Evolutionary conservation across 2,329 filamentous ascomycete species (phyloP).

Genomic region (Phialophora tarda): DNA sequence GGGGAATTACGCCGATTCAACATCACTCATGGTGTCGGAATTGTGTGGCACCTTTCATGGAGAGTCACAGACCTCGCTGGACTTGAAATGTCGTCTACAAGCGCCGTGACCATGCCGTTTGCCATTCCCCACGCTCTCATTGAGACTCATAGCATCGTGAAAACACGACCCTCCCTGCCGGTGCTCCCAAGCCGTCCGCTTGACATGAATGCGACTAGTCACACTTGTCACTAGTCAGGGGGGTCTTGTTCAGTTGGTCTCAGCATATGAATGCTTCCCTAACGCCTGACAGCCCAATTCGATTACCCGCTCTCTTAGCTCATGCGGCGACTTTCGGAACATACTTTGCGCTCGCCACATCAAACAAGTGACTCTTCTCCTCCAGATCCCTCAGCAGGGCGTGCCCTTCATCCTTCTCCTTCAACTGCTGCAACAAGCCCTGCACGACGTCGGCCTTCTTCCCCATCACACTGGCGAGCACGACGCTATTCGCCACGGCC

Average conservation of each 20-base stretch:
- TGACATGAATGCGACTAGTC: background rate
- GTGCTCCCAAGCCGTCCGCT: background rate
- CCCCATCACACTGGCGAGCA: constrained; percentile 77
- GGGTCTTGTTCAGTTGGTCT: background rate
- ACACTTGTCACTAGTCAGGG: background rate
- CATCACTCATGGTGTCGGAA: background rate
- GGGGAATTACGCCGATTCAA: background rate
- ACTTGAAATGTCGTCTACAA: background rate
- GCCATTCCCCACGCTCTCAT: background rate
- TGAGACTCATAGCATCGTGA: background rate
- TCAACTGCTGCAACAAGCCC: constrained; percentile 49
- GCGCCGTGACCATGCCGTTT: background rate
- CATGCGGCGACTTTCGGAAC: constrained; percentile 72
- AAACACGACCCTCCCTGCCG: background rate
- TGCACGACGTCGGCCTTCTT: constrained; percentile 59
- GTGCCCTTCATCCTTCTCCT: constrained; percentile 68
- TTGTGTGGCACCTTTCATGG: background rate
- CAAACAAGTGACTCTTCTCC: constrained; percentile 87
- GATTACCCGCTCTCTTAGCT: background rate
- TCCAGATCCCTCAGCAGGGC: constrained; percentile 73
- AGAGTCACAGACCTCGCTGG: background rate
- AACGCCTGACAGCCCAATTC: background rate
- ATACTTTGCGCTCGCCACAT: constrained; percentile 85
- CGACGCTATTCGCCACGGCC: constrained; percentile 80
- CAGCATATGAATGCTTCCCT: background rate